These are phyloP conservation scores for Dictyostelium discoideum DNA, from an alignment of 78 protist genomes.

Conservation along the genomic window dicty_2.7 NC_007089.4:3967501-3968000, in stretches of 20 bases:
- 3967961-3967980: slow-evolving; percentile 20
- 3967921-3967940: slow-evolving; percentile 30
- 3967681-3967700: slow-evolving; percentile 11
- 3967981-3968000: neutral
- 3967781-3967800: neutral
- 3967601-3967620: neutral
- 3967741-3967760: neutral
- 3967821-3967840: neutral
- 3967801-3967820: neutral
- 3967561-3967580: slow-evolving; percentile 11
- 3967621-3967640: neutral
- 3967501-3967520: too few relatives aligned
- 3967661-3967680: neutral
- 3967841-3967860: neutral
- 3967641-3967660: neutral
- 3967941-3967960: slow-evolving; percentile 23
- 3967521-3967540: neutral
- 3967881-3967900: neutral
- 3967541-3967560: neutral
- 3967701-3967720: neutral
- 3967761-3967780: neutral
- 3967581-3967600: slow-evolving; percentile 16
- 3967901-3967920: slow-evolving; percentile 38
- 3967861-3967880: slow-evolving; percentile 3
- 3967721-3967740: neutral